phyloP scores from a whole-genome alignment of 805 yeast species.

The Clavispora carvajalis region DNA sequence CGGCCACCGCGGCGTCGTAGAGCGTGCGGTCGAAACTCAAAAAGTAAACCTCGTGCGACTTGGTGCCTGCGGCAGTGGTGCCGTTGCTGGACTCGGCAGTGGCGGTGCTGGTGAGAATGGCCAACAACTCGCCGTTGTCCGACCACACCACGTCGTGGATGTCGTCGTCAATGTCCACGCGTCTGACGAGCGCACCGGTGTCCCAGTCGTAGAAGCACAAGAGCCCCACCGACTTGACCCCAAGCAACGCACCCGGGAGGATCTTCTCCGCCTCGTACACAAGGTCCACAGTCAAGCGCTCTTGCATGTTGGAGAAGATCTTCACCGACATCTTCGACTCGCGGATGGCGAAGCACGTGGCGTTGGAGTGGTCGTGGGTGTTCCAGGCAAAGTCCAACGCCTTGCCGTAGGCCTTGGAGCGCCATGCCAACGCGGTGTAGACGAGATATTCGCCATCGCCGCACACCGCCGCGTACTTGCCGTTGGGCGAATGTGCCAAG shows the following conservation, averaged over 20 bases:
- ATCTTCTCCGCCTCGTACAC: constrained; percentile 73
- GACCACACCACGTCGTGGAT: constrained; percentile 86
- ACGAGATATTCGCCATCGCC: constrained; percentile 98
- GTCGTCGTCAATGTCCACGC: constrained; percentile 75
- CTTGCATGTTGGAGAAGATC: constrained; percentile 80
- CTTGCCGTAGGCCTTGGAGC: constrained; percentile 87
- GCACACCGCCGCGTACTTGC: constrained; percentile 91
- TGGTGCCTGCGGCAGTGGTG: constrained; percentile 29
- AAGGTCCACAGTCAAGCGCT: constrained; percentile 60
- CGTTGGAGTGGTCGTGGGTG: constrained; percentile 65
- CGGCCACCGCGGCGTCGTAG: constrained; percentile 56
- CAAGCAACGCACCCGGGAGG: constrained; percentile 84
- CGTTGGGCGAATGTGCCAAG: constrained; percentile 90
- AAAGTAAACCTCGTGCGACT: constrained; percentile 66
- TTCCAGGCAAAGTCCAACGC: constrained; percentile 95
- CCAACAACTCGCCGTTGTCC: constrained; percentile 84
- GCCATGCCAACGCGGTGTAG: constrained; percentile 96
- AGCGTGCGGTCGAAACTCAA: constrained; percentile 66
- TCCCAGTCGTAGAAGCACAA: constrained; percentile 94
- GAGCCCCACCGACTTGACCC: constrained; percentile 78
- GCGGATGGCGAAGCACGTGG: constrained; percentile 68
- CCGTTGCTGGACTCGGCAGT: constrained; percentile 18
- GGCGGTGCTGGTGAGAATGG: constrained; percentile 47
- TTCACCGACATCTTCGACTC: constrained; percentile 62
- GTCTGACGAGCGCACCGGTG: constrained; percentile 72